Conservation (phyloP, 768 basidiomycete genomes). For the Multifurca ochricompacta region DNA sequence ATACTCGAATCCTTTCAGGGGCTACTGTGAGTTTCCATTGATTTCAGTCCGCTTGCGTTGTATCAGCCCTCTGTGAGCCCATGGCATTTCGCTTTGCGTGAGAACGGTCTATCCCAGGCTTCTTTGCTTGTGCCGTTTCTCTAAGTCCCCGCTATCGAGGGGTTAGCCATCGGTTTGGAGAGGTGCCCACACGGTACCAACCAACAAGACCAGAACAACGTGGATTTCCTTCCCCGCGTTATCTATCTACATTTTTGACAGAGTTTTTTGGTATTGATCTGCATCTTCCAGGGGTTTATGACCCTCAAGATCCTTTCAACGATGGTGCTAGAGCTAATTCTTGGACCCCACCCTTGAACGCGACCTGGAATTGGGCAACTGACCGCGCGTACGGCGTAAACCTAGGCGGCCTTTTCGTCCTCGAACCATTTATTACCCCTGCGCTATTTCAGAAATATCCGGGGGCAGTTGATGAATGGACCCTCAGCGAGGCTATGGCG, state of each 20-base stretch:
- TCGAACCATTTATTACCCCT: conserved; percentile 76
- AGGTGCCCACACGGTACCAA: neutral
- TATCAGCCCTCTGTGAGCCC: neutral
- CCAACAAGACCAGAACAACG: neutral
- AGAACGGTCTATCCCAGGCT: neutral
- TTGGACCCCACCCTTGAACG: conserved; percentile 76
- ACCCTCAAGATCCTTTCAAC: conserved; percentile 71
- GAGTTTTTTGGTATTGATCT: neutral
- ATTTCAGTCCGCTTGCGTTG: neutral
- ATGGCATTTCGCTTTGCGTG: neutral
- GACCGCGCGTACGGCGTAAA: conserved; percentile 63
- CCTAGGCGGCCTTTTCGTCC: conserved; percentile 68
- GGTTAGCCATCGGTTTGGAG: neutral
- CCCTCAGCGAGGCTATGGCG: conserved; percentile 58
- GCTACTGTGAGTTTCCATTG: conserved; percentile 29
- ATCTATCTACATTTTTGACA: neutral
- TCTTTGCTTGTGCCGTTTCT: neutral
- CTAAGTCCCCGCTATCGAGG: neutral
- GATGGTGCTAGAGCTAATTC: conserved; percentile 68
- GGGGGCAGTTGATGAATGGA: conserved; percentile 60
- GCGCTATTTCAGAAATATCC: conserved; percentile 57
- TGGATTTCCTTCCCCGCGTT: neutral
- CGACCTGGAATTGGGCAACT: conserved; percentile 62
- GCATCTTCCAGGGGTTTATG: conserved; percentile 45
- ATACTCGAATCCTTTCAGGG: conserved; percentile 42